Conservation (phyloP, 2,329 filamentous ascomycete species). For the Fusarium metavorans region DNA sequence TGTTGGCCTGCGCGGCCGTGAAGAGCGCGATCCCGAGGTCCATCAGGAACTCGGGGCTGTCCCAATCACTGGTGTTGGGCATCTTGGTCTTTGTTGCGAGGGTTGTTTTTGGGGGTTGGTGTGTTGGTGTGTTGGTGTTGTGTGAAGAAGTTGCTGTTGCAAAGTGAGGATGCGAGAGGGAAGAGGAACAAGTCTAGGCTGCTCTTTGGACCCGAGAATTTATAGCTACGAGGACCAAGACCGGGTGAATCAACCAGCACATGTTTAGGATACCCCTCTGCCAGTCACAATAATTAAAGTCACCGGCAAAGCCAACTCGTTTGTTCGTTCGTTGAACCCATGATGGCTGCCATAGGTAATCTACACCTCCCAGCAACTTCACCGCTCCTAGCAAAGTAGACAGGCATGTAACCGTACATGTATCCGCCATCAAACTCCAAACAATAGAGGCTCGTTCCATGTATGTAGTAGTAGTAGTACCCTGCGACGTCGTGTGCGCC, state of each 20-base stretch:
- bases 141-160: neutral
- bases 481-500: neutral
- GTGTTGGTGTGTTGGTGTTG: neutral
- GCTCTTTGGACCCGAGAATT: neutral
- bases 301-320: neutral
- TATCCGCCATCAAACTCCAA: neutral
- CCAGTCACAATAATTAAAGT: neutral
- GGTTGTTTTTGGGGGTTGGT: neutral
- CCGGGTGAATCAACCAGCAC: neutral
- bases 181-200: neutral
- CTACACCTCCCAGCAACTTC: neutral
- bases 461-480: conserved; percentile 5
- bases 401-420: neutral
- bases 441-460: neutral
- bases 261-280: neutral
- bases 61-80: conserved; percentile 46
- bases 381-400: neutral
- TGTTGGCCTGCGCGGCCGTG: conserved; percentile 41
- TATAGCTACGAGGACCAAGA: neutral
- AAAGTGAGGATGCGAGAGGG: neutral
- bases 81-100: conserved; percentile 24
- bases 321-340: neutral
- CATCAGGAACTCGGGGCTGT: conserved; percentile 49
- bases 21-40: conserved; percentile 51
- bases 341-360: neutral